Percentiles rank a stretch among this genome's conserved stretches.
These are phyloP conservation scores for Xylariaceae sp. DNA, from an alignment of 2,329 filamentous ascomycete genomes.

Conservation along the genomic window DNA sequence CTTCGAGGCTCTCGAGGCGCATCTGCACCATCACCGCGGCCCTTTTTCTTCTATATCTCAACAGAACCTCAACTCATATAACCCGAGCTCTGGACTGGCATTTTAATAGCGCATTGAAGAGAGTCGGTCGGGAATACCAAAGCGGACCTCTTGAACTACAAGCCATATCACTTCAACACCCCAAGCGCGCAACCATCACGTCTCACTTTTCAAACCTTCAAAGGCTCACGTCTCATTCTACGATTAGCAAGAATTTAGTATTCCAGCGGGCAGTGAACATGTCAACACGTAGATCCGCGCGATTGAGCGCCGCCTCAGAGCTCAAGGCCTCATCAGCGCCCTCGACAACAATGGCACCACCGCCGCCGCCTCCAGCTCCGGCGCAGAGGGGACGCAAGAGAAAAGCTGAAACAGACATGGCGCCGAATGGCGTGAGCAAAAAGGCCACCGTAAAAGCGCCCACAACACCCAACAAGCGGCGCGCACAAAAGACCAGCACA, in stretches of 20 bases:
- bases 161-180: conserved; percentile 5
- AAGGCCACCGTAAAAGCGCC: conserved; percentile 30
- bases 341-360: conserved; percentile 30
- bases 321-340: conserved; percentile 19
- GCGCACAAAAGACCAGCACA: conserved; percentile 31
- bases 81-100: neutral
- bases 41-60: neutral
- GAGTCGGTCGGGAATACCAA: neutral
- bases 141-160: neutral
- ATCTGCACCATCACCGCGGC: neutral
- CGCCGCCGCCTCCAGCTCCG: conserved; percentile 32
- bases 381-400: conserved; percentile 46
- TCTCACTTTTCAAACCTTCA: neutral
- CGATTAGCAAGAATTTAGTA: neutral
- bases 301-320: conserved; percentile 38
- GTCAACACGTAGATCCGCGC: conserved; percentile 42
- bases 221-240: neutral
- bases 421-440: neutral
- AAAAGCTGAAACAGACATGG: conserved; percentile 28
- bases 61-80: neutral
- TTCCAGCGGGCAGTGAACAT: conserved; percentile 33
- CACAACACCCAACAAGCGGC: conserved; percentile 41
- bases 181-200: neutral
- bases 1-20: neutral
- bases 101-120: neutral